Percentiles rank a stretch among this genome's conserved stretches.
Evolutionary conservation across 2,329 filamentous ascomycete genomes (phyloP).

Genomic region (Diaporthe ampelina): DNA sequence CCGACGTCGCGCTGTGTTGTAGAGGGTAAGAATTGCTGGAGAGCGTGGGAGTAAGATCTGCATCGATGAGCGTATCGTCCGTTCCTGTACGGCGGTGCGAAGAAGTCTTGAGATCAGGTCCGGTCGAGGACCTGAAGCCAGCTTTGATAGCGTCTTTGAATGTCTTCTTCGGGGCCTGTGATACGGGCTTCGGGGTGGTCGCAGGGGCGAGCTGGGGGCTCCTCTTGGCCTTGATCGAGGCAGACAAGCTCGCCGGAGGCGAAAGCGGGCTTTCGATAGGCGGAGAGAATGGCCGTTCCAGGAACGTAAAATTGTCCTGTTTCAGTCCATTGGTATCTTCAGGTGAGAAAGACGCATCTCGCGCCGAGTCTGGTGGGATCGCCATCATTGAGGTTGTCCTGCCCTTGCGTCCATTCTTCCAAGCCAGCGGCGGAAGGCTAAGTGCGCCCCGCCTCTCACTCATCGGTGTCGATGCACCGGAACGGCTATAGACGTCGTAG

Average conservation of each 20-base stretch:
- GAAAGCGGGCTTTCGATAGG: slow-evolving; percentile 35
- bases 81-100: slow-evolving; percentile 31
- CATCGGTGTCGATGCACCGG: slow-evolving; percentile 17
- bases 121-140: slow-evolving; percentile 35
- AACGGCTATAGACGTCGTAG: slow-evolving; percentile 37
- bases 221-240: slow-evolving; percentile 50
- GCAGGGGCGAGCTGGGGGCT: slow-evolving; percentile 41
- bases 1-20: background rate
- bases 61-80: slow-evolving; percentile 36
- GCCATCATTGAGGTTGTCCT: slow-evolving; percentile 41
- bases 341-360: slow-evolving; percentile 33
- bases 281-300: slow-evolving; percentile 40
- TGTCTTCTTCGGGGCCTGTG: slow-evolving; percentile 32
- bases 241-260: slow-evolving; percentile 42
- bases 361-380: slow-evolving; percentile 39
- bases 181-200: slow-evolving; percentile 28
- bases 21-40: background rate
- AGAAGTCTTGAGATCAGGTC: slow-evolving; percentile 9
- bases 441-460: slow-evolving; percentile 33
- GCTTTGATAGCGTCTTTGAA: slow-evolving; percentile 42
- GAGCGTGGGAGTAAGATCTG: slow-evolving; percentile 17
- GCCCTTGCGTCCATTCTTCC: slow-evolving; percentile 37
- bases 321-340: slow-evolving; percentile 1
- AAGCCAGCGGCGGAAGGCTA: slow-evolving; percentile 35
- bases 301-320: slow-evolving; percentile 38